Evolutionary conservation across 768 basidiomycete species (phyloP).

Genomic region (Zangia roseola): DNA sequence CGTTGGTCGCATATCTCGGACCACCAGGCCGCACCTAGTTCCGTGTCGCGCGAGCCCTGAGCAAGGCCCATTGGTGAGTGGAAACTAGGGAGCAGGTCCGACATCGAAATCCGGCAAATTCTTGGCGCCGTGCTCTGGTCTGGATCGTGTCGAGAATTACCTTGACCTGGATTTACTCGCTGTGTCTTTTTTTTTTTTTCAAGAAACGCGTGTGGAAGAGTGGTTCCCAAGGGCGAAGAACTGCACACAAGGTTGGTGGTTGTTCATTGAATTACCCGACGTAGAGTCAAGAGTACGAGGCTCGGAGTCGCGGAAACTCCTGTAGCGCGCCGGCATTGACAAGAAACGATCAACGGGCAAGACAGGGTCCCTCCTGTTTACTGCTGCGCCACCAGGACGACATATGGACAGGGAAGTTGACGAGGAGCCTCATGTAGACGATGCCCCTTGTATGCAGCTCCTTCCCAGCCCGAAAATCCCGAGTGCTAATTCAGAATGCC

Average conservation of each 20-base stretch:
- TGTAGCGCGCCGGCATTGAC: no score
- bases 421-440: constrained; percentile 3
- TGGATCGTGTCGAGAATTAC: constrained; percentile 5
- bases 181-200: neutral
- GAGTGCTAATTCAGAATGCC: neutral
- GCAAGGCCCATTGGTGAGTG: constrained; percentile 42
- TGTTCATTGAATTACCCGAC: neutral
- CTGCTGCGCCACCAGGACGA: neutral
- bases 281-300: neutral
- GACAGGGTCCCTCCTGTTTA: no score
- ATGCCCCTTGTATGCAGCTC: neutral
- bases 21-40: no score
- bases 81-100: constrained; percentile 28
- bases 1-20: no score
- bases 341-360: no score
- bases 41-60: constrained; percentile 30
- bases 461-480: neutral
- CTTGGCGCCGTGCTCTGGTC: neutral
- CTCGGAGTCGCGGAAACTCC: neutral
- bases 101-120: constrained; percentile 18
- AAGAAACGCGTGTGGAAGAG: neutral
- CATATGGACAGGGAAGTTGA: neutral
- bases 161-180: neutral
- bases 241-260: neutral
- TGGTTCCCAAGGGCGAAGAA: neutral